phyloP scores from a whole-genome alignment of 805 yeast species.

The Helenozyma rhizophorensis region DNA sequence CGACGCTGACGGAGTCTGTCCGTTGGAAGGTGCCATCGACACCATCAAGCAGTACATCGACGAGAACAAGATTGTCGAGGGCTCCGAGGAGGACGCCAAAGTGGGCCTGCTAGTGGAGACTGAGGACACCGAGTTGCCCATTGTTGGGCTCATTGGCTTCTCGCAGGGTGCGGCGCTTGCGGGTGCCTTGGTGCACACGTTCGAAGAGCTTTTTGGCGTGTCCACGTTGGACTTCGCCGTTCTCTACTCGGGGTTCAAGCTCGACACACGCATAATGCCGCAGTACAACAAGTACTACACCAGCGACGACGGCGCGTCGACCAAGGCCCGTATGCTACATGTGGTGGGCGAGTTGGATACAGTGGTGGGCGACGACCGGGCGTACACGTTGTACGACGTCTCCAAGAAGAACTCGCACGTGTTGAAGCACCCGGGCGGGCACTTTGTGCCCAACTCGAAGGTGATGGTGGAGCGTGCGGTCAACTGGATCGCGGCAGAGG shows the following conservation, averaged over 20 bases:
- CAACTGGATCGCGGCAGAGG: constrained; percentile 30
- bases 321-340: constrained; percentile 49
- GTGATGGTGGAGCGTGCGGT: constrained; percentile 34
- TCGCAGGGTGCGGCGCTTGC: constrained; percentile 93
- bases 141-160: constrained; percentile 85
- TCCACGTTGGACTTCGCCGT: constrained; percentile 62
- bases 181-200: constrained; percentile 60
- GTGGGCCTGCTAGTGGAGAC: constrained; percentile 15
- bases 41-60: constrained; percentile 47
- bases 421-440: constrained; percentile 92
- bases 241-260: constrained; percentile 61
- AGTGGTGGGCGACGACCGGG: constrained; percentile 71
- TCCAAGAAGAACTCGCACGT: constrained; percentile 47
- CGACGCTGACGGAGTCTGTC: constrained; percentile 40
- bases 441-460: constrained; percentile 89
- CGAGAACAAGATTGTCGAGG: constrained; percentile 47
- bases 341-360: constrained; percentile 85
- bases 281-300: constrained; percentile 21
- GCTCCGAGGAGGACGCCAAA: constrained; percentile 19
- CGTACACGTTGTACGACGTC: constrained; percentile 49
- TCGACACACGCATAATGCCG: constrained; percentile 28
- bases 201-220: constrained; percentile 48
- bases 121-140: constrained; percentile 44
- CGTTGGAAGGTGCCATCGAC: constrained; percentile 48
- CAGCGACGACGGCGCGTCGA: constrained; percentile 9